These are phyloP conservation scores for Oehlia diaphana DNA, from an alignment of 192 early-diverging fungal genomes.

Conservation along the genomic window DNA sequence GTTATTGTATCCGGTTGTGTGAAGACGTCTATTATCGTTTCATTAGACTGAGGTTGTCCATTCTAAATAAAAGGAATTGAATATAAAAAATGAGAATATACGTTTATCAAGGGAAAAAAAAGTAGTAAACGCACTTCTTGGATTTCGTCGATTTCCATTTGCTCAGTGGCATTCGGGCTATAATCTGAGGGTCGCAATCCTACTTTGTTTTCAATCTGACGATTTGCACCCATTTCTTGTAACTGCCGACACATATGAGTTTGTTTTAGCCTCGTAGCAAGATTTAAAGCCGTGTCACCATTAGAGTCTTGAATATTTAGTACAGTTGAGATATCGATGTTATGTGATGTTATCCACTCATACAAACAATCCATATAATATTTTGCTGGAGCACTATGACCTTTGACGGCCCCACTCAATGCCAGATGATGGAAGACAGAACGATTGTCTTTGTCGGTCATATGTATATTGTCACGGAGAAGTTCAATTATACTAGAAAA, in stretches of 20 bases:
- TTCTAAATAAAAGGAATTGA: background rate
- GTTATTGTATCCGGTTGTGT: slow-evolving; percentile 26
- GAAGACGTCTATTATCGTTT: slow-evolving; percentile 2
- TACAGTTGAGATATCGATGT: slow-evolving; percentile 44
- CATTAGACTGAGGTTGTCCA: background rate
- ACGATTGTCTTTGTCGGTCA: slow-evolving; percentile 72
- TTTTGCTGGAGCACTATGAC: slow-evolving; percentile 63
- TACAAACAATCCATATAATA: slow-evolving; percentile 91
- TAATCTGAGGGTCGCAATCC: slow-evolving; percentile 80
- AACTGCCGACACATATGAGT: slow-evolving; percentile 66
- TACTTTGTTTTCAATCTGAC: slow-evolving; percentile 67
- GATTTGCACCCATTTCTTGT: slow-evolving; percentile 78
- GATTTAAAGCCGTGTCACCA: slow-evolving; percentile 87
- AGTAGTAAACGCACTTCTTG: background rate
- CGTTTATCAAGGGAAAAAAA: background rate
- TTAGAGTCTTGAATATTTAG: slow-evolving; percentile 68
- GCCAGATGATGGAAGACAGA: slow-evolving; percentile 92
- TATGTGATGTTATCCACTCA: slow-evolving; percentile 58
- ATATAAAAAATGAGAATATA: background rate
- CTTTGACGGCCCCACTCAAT: slow-evolving; percentile 64
- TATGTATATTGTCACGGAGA: slow-evolving; percentile 68
- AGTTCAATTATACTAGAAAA: slow-evolving; percentile 77
- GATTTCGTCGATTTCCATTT: background rate
- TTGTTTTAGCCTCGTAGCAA: slow-evolving; percentile 80
- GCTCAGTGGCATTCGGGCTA: slow-evolving; percentile 35